Evolutionary conservation across 257 asterid genomes (phyloP).

Genomic region (Forsythia suspensa): DNA sequence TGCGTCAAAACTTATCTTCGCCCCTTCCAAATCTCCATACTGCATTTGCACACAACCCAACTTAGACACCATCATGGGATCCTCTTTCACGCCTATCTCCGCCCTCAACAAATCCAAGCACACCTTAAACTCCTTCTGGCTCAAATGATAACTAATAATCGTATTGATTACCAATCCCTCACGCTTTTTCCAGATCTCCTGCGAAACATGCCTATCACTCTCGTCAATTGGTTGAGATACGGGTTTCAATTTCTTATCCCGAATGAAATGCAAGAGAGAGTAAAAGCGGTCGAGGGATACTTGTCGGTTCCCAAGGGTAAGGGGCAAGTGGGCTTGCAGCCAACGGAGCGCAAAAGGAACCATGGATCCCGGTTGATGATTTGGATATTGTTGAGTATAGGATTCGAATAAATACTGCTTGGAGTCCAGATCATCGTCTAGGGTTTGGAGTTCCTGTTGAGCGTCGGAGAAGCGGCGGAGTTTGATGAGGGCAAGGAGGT

Average conservation of each 20-base stretch:
- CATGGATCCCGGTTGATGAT: slow-evolving; percentile 68
- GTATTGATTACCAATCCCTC: slow-evolving; percentile 64
- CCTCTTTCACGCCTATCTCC: slow-evolving; percentile 44
- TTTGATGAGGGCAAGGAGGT: slow-evolving; percentile 76
- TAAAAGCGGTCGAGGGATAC: slow-evolving; percentile 81
- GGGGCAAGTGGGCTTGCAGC: slow-evolving; percentile 83
- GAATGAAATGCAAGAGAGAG: slow-evolving; percentile 58
- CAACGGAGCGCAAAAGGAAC: slow-evolving; percentile 89
- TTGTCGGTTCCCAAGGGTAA: slow-evolving; percentile 68
- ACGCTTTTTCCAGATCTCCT: slow-evolving; percentile 62
- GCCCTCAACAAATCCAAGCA: slow-evolving; percentile 62
- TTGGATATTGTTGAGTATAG: slow-evolving; percentile 78
- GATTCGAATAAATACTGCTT: slow-evolving; percentile 54
- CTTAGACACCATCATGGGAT: slow-evolving; percentile 64
- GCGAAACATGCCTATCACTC: slow-evolving; percentile 21
- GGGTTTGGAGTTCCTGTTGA: slow-evolving; percentile 62
- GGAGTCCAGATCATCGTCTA: slow-evolving; percentile 58
- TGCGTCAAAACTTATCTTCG: slow-evolving; percentile 55
- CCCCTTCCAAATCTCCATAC: slow-evolving; percentile 90
- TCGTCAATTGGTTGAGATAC: background rate
- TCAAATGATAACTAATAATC: slow-evolving; percentile 81
- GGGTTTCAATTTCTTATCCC: slow-evolving; percentile 32
- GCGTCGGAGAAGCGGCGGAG: slow-evolving; percentile 90
- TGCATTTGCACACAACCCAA: slow-evolving; percentile 91
- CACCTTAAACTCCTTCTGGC: slow-evolving; percentile 73